Percentiles rank a stretch among this genome's conserved stretches.
Evolutionary conservation across 139 green algal species (phyloP).

Genomic region (Dunaliella sp.): DNA sequence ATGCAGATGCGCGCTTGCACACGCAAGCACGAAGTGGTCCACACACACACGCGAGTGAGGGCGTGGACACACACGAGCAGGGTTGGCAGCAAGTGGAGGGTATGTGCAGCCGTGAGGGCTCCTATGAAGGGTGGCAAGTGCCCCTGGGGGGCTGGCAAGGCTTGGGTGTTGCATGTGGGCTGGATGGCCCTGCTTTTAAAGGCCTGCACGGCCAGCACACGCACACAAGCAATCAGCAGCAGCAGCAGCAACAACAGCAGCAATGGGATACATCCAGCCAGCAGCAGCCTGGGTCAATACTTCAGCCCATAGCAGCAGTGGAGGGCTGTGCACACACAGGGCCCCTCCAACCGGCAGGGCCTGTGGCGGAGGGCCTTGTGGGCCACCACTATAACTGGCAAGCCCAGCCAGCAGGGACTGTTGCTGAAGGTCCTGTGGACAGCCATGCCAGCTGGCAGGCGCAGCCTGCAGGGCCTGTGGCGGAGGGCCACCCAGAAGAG

Average conservation of each 20-base stretch:
- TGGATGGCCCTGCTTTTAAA: neutral
- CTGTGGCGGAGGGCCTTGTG: too few relatives aligned
- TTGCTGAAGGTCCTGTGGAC: too few relatives aligned
- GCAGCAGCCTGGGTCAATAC: neutral
- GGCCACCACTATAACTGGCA: too few relatives aligned
- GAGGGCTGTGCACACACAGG: neutral
- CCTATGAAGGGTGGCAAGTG: neutral
- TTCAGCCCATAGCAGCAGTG: too few relatives aligned
- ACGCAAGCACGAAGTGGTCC: neutral
- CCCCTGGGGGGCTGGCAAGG: neutral
- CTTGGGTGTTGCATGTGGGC: too few relatives aligned
- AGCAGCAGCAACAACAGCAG: constrained; percentile 12
- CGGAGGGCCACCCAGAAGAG: too few relatives aligned
- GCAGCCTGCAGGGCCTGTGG: too few relatives aligned
- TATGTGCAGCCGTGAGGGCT: neutral
- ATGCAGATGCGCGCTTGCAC: too few relatives aligned
- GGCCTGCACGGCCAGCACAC: neutral
- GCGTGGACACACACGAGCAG: neutral
- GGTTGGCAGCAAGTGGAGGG: neutral
- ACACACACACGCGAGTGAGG: neutral
- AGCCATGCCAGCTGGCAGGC: too few relatives aligned
- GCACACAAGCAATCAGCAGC: neutral
- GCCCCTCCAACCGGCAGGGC: too few relatives aligned
- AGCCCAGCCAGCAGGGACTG: too few relatives aligned
- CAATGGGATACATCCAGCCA: neutral